These are phyloP conservation scores for Penicillium digitatum DNA, from an alignment of 2,329 filamentous ascomycete species.

Conservation along the genomic window DNA sequence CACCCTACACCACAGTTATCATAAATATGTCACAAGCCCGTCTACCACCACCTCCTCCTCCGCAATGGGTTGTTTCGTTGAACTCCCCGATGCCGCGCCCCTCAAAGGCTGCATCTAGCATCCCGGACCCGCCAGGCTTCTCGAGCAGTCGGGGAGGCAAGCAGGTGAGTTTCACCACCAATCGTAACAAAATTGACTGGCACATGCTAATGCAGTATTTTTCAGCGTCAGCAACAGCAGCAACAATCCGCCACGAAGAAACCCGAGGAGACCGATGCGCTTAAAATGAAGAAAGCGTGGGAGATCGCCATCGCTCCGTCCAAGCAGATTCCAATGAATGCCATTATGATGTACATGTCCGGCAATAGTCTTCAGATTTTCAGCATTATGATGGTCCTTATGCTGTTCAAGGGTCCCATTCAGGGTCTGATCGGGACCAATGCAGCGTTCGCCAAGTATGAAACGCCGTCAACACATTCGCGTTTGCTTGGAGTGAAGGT, in stretches of 20 bases:
- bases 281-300: constrained; percentile 99
- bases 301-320: constrained; percentile 90
- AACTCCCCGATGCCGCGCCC: constrained; percentile 65
- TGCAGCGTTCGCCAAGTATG: constrained; percentile 84
- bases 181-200: background rate
- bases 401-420: constrained; percentile 96
- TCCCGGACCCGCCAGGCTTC: constrained; percentile 86
- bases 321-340: constrained; percentile 95
- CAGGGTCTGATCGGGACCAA: constrained; percentile 79
- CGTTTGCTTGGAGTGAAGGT: constrained; percentile 79
- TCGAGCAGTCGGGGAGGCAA: constrained; percentile 53
- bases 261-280: constrained; percentile 81
- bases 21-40: constrained; percentile 19
- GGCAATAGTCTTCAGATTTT: constrained; percentile 98
- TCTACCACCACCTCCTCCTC: constrained; percentile 49
- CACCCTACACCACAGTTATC: constrained; percentile 3
- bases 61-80: constrained; percentile 80
- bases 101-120: constrained; percentile 56
- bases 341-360: constrained; percentile 99
- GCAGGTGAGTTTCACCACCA: constrained; percentile 42
- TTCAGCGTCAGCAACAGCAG: constrained; percentile 32
- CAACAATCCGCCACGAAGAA: constrained; percentile 34
- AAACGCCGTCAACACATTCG: constrained; percentile 70
- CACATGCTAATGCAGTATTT: background rate
- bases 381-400: constrained; percentile 99